phyloP scores from a whole-genome alignment of 1,284 basidiomycete genomes.

The Jaminaea rosea region DNA sequence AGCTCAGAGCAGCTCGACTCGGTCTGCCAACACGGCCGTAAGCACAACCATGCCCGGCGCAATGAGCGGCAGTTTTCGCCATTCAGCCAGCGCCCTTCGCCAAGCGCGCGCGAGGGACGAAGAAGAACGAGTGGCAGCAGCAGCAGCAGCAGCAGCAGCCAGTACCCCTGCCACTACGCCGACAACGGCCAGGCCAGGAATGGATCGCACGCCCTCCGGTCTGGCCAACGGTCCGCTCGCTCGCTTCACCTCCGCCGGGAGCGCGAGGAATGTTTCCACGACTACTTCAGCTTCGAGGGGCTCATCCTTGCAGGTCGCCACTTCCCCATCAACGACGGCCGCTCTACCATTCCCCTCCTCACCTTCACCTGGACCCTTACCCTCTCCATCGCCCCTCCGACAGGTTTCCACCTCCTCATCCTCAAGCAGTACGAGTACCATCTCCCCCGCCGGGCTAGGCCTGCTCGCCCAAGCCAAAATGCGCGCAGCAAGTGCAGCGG shows the following conservation, averaged over 20 bases:
- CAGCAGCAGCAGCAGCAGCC: background rate
- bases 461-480: background rate
- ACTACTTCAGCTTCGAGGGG: background rate
- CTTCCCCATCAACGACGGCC: background rate
- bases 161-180: background rate
- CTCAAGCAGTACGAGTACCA: no score
- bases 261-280: no score
- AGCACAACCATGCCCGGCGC: background rate
- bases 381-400: background rate
- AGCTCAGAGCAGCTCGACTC: background rate
- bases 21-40: background rate
- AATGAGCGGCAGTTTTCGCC: background rate
- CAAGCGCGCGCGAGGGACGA: no score
- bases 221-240: background rate
- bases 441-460: background rate
- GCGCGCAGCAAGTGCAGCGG: background rate
- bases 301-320: background rate
- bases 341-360: background rate
- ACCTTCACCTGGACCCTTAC: background rate
- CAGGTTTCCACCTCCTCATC: no score
- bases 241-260: no score
- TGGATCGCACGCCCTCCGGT: background rate
- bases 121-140: no score
- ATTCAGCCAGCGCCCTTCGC: background rate
- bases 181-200: background rate